phyloP scores from a whole-genome alignment of 331 rosid species.

The Pyracantha coccinea region DNA sequence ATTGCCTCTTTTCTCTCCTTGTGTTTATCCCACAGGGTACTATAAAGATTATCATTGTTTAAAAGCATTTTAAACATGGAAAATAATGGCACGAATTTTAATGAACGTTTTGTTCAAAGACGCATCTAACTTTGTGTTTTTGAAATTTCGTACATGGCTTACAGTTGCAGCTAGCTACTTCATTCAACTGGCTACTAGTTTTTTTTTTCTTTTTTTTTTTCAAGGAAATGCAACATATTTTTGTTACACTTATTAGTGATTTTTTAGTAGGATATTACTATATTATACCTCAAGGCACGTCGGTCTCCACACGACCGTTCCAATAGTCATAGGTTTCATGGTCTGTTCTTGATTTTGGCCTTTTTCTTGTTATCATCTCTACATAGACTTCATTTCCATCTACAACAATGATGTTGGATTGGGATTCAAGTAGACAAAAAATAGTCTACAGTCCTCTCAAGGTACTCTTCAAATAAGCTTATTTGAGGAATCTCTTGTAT shows the following conservation, averaged over 20 bases:
- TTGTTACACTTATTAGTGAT: background rate
- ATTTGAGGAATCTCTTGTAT: too few species aligned
- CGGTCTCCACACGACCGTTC: background rate
- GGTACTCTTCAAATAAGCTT: too few species aligned
- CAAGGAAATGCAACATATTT: background rate
- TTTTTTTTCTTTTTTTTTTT: too few species aligned
- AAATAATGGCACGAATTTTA: background rate
- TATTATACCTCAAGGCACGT: background rate
- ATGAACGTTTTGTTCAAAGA: background rate
- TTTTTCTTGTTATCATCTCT: background rate
- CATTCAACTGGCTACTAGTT: background rate
- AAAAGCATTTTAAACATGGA: too few species aligned
- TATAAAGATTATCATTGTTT: too few species aligned
- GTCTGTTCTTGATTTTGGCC: background rate
- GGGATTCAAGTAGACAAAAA: background rate
- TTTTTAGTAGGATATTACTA: background rate
- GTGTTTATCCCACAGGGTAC: too few species aligned
- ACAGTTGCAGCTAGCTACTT: background rate
- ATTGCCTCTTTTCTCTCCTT: background rate
- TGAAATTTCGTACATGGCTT: background rate
- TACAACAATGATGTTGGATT: background rate
- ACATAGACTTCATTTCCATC: background rate
- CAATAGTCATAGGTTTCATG: background rate
- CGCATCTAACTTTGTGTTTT: background rate
- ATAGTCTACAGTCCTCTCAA: too few species aligned